Evolutionary conservation across 2,329 filamentous ascomycete genomes (phyloP).

Genomic region (Aspergillus luchuensis): DNA sequence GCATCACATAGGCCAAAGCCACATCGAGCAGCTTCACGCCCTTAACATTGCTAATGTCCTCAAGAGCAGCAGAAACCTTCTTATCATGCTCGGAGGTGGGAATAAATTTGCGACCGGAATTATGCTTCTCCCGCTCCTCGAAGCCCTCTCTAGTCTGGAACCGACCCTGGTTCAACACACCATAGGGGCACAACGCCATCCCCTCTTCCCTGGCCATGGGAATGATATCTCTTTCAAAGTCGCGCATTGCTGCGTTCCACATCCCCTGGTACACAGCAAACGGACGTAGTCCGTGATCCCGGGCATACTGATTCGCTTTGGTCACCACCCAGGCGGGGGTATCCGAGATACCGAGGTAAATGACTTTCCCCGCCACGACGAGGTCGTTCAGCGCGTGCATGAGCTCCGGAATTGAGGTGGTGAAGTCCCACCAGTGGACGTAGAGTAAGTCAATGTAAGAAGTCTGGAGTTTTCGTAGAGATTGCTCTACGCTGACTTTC

Average conservation of each 20-base stretch:
- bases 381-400: slow-evolving; percentile 69
- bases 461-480: slow-evolving; percentile 38
- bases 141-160: slow-evolving; percentile 46
- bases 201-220: slow-evolving; percentile 66
- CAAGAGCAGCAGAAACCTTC: slow-evolving; percentile 16
- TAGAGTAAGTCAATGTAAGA: slow-evolving; percentile 39
- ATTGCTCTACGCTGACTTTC: slow-evolving; percentile 30
- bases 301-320: slow-evolving; percentile 60
- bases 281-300: slow-evolving; percentile 66
- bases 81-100: slow-evolving; percentile 16
- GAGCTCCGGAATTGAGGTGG: slow-evolving; percentile 64
- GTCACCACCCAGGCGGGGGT: slow-evolving; percentile 66
- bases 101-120: slow-evolving; percentile 25
- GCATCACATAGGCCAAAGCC: slow-evolving; percentile 55
- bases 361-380: slow-evolving; percentile 62
- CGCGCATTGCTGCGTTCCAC: slow-evolving; percentile 63
- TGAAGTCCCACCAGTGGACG: slow-evolving; percentile 60
- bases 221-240: slow-evolving; percentile 70
- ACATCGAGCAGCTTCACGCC: slow-evolving; percentile 15
- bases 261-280: slow-evolving; percentile 71
- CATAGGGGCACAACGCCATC: slow-evolving; percentile 62
- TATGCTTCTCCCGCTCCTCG: slow-evolving; percentile 30
- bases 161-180: slow-evolving; percentile 25
- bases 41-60: slow-evolving; percentile 5
- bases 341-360: slow-evolving; percentile 69